Evolutionary conservation across 306 rosid species (phyloP), one percentile per base, ranked within the genome.

Genomic region (Sindora glabra): DNA sequence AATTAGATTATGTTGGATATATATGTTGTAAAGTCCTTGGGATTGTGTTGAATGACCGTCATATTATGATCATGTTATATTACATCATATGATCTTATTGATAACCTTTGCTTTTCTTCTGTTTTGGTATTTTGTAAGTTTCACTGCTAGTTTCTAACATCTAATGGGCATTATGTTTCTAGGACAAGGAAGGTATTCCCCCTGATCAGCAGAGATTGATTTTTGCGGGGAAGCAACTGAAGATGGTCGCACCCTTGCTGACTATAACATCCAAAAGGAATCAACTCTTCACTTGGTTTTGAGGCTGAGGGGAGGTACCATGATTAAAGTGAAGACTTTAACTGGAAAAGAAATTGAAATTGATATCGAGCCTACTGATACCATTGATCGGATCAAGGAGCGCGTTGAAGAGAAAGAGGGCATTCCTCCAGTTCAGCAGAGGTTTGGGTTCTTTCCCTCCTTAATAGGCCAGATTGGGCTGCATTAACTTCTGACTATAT

Each of bases 371-470:
- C 87, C 84, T 23, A 82, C 74, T 18, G 84, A 82, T 47, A 82
- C 87, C 48, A 78, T 82, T 65, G 84, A 78, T 14, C 72, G 87
- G 55, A 68, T 82, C 72, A 82, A 82, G 73, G 87, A 82, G 56
- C 73, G 87, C 42, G 84, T 82, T n/a, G 84, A 82, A 79, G 87
- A 82, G 68, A 82, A 82, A 65, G 87, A 82, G 48, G 87, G 84
- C 17, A 82, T 82, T 57, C 87, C 87, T 52, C 87, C 87, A 0
- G 87, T 82, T 47, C 87, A 78, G 64, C 87, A 82, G 60, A 78
- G 87, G 87, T 82, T 9, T 65, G 48, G 17, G 21, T 18, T 40
- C 57, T 15, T 59, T 27, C 40, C 6, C 40, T n/a, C 44, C 19
- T 41, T 13, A 34, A 24, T 59, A 15, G 5, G 2, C 15, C 26